These are phyloP conservation scores for Monosporascus sp. DNA, from an alignment of 2,329 filamentous ascomycete genomes.

Conservation along the genomic window DNA sequence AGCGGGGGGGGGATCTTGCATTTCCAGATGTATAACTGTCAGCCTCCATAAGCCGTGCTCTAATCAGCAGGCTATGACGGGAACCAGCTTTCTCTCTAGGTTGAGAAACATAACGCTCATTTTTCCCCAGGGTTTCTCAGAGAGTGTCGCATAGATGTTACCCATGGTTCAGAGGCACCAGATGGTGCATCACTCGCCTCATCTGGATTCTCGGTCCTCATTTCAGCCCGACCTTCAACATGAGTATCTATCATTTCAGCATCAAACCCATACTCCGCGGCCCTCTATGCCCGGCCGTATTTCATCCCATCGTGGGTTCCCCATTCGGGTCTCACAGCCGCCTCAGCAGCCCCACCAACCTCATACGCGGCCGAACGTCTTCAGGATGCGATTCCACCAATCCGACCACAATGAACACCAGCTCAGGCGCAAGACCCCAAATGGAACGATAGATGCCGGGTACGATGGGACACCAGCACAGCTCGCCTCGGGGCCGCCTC, in stretches of 20 bases:
- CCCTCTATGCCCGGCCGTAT: slow-evolving; percentile 4
- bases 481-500: slow-evolving; percentile 66
- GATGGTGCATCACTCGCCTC: slow-evolving; percentile 40
- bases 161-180: slow-evolving; percentile 47
- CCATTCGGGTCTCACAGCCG: slow-evolving; percentile 31
- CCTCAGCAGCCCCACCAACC: slow-evolving; percentile 25
- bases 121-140: slow-evolving; percentile 10
- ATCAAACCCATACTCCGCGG: slow-evolving; percentile 7
- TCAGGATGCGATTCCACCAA: slow-evolving; percentile 17
- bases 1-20: background rate
- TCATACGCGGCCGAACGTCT: slow-evolving; percentile 23
- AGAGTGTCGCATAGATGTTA: slow-evolving; percentile 33
- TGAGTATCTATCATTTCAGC: slow-evolving; percentile 11
- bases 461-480: slow-evolving; percentile 81
- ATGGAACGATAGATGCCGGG: slow-evolving; percentile 84
- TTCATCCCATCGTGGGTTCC: slow-evolving; percentile 27
- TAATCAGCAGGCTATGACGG: slow-evolving; percentile 40
- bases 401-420: slow-evolving; percentile 60
- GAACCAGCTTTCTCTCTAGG: slow-evolving; percentile 19
- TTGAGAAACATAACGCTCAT: slow-evolving; percentile 10
- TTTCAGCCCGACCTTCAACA: slow-evolving; percentile 21
- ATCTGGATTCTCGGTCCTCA: slow-evolving; percentile 30
- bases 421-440: slow-evolving; percentile 85
- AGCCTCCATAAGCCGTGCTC: slow-evolving; percentile 33
- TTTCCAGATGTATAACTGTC: slow-evolving; percentile 34